Base-by-base conservation (phyloP, 768 basidiomycete genomes). In the Naematelia aurantialba region DNA sequence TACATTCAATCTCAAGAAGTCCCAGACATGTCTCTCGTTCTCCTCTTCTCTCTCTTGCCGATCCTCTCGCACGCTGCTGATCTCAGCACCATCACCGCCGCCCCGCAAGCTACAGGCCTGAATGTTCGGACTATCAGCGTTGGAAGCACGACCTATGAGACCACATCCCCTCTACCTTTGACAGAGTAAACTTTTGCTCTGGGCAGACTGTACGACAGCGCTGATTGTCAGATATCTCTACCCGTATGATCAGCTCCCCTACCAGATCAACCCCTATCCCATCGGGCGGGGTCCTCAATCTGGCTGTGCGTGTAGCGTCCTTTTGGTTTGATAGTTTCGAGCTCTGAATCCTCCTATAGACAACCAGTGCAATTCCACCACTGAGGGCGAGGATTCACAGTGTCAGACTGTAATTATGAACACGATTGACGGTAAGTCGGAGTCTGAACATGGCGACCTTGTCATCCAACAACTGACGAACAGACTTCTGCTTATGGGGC, bases 281-380 rank as follows among this genome's bases (percentile, higher is more conserved):
- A 27, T 58, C 24, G 57, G 57, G 4, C 48, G 57, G 3, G 57
- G 57, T n/a, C 57, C 57, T 21, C 57, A 58, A 44, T 58, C 57
- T 1, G 57, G 57, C 17, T 58, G 57, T 58, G 39, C 24, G 57
- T 39, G 26, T 12, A 19, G 25, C 25, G 48, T 4, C 46, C 11
- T 8, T 12, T 5, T n/a, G 56, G 21, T 27, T 26, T 13, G 13
- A 11, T 17, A 45, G 25, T 25, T 45, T 53, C 5, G 10, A 3
- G 42, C 54, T 42, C 11, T 39, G 12, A 24, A n/a, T n/a, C 34
- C 34, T 19, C 4, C 17, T 12, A 5, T 30, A 58, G 57, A 58
- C 57, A 58, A 58, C 50, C 57, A 58, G 27, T 58, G 57, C 57
- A 58, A 58, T 34, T 51, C 57, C 29, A 58, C 49, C 11, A 58